phyloP scores from a whole-genome alignment of 2,329 filamentous ascomycete species.

The Alternaria infectoria region DNA sequence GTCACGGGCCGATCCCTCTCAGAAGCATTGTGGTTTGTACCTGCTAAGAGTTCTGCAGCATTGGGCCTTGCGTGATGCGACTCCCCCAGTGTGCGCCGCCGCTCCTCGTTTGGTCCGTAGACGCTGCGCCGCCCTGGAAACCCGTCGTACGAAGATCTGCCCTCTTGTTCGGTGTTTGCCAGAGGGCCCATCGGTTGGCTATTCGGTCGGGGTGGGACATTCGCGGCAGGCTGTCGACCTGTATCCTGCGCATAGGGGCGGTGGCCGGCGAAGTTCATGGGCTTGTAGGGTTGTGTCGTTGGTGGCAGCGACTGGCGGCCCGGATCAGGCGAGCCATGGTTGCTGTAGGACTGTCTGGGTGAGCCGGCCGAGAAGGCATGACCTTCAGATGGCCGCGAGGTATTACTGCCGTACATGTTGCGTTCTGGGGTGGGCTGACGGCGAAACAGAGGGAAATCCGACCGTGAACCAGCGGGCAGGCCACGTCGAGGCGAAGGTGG shows the following conservation, averaged over 20 bases:
- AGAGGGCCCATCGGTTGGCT: conserved; percentile 47
- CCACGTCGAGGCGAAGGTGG: conserved; percentile 54
- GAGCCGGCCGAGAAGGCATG: conserved; percentile 38
- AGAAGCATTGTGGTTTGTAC: conserved; percentile 21
- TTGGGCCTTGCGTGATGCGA: conserved; percentile 44
- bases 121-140: conserved; percentile 32
- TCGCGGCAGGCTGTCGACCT: conserved; percentile 30
- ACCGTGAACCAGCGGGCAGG: conserved; percentile 35
- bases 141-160: conserved; percentile 29
- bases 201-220: conserved; percentile 47
- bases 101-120: conserved; percentile 41
- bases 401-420: conserved; percentile 32
- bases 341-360: conserved; percentile 42
- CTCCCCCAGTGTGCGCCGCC: conserved; percentile 44
- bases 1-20: conserved; percentile 46
- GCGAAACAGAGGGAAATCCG: conserved; percentile 46
- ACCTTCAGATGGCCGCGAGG: conserved; percentile 36
- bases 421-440: conserved; percentile 49
- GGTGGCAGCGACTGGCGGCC: conserved; percentile 41
- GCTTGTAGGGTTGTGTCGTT: conserved; percentile 42
- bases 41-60: conserved; percentile 39
- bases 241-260: conserved; percentile 43
- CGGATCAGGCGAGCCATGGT: conserved; percentile 45
- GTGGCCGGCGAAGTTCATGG: conserved; percentile 36
- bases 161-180: conserved; percentile 32